Percentiles rank a stretch among this genome's conserved stretches.
phyloP scores from a whole-genome alignment of 2,329 filamentous ascomycete genomes.

The Fusarium virguliforme region DNA sequence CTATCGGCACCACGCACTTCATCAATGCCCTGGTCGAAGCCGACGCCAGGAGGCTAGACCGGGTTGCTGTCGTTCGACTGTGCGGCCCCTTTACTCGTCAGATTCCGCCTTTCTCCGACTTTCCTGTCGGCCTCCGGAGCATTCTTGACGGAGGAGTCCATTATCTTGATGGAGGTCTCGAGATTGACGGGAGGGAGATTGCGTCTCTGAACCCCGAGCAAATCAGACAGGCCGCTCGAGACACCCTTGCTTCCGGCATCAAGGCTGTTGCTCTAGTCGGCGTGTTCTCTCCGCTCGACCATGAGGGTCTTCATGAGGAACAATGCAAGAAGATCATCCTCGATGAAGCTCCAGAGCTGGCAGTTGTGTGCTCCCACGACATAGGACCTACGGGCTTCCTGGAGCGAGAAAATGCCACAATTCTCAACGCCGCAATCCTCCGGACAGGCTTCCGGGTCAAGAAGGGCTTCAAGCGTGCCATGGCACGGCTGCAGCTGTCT shows the following conservation, averaged over 20 bases:
- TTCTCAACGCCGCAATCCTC: constrained; percentile 69
- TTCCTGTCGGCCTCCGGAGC: constrained; percentile 58
- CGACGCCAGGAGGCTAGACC: constrained; percentile 60
- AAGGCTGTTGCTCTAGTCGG: constrained; percentile 61
- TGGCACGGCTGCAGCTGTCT: constrained; percentile 59
- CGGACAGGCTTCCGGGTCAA: constrained; percentile 64
- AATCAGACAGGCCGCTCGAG: constrained; percentile 54
- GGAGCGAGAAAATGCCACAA: constrained; percentile 68
- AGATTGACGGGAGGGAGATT: constrained; percentile 66
- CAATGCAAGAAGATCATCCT: constrained; percentile 58
- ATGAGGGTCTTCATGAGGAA: constrained; percentile 60
- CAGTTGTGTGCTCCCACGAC: constrained; percentile 61
- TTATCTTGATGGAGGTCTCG: constrained; percentile 64
- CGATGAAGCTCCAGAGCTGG: constrained; percentile 54
- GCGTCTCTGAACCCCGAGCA: constrained; percentile 57
- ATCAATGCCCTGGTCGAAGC: constrained; percentile 66
- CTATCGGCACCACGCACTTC: constrained; percentile 67
- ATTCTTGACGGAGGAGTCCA: constrained; percentile 61
- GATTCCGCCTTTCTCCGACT: constrained; percentile 64
- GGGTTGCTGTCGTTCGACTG: constrained; percentile 64
- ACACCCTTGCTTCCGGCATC: constrained; percentile 58
- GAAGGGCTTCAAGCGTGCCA: constrained; percentile 63
- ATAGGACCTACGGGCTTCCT: constrained; percentile 63
- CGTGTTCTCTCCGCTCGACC: constrained; percentile 64
- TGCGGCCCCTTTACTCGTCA: constrained; percentile 63